Conservation (phyloP, 805 yeast species). For the Tetrapisispora phaffii region DNA sequence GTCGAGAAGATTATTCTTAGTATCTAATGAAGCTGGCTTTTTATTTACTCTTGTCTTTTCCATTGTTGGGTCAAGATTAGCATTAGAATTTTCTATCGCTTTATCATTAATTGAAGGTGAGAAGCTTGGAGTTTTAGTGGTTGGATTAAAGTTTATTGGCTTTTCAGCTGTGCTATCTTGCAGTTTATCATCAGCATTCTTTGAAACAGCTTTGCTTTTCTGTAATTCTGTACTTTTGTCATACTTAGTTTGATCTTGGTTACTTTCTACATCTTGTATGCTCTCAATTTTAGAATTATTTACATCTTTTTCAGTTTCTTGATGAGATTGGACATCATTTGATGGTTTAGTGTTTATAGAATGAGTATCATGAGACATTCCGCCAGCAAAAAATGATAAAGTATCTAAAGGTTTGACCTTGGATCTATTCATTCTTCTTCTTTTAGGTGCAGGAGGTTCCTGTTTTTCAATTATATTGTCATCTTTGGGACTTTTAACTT, state of each 20-base stretch:
- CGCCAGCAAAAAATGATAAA: constrained; percentile 34
- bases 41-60: too few species aligned
- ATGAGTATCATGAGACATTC: constrained; percentile 8
- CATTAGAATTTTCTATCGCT: background rate
- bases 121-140: too few species aligned
- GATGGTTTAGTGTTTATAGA: too few species aligned
- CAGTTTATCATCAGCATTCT: background rate
- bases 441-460: constrained; percentile 5
- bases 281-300: background rate
- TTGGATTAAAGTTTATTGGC: too few species aligned
- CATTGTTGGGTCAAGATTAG: too few species aligned
- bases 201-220: too few species aligned
- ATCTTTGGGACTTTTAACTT: background rate
- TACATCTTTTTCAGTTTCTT: background rate
- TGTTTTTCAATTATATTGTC: background rate
- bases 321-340: background rate
- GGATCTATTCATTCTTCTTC: constrained; percentile 17
- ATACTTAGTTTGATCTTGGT: background rate
- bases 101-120: too few species aligned
- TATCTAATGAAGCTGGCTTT: background rate
- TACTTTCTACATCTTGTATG: background rate
- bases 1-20: background rate
- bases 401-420: constrained; percentile 30
- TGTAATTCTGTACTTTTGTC: too few species aligned
- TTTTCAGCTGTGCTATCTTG: too few species aligned